Conservation (phyloP, 208 protist species). For the Leishmania amazonensis region DNA sequence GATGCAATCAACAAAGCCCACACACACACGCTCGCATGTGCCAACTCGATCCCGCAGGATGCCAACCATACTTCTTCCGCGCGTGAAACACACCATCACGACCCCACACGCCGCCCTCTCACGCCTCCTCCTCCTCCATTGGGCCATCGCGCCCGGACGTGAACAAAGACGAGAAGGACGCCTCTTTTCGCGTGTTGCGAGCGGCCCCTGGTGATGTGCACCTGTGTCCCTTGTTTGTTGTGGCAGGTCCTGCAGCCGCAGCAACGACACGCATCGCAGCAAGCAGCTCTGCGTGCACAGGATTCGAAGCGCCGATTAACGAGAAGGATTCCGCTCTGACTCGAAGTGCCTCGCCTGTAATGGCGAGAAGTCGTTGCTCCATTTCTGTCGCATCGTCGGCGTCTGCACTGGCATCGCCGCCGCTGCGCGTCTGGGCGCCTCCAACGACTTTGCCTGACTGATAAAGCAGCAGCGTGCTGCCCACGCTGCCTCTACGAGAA, state of each 20-base stretch:
- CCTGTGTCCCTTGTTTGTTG: neutral
- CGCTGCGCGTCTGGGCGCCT: neutral
- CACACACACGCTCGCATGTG: neutral
- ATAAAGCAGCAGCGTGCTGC: conserved; percentile 14
- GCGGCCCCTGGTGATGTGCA: neutral
- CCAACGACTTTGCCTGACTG: neutral
- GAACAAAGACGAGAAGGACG: neutral
- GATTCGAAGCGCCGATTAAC: conserved; percentile 6
- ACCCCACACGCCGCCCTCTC: neutral
- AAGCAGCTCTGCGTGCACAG: conserved; percentile 9
- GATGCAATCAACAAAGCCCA: neutral
- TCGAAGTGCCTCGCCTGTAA: conserved; percentile 7
- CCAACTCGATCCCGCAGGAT: neutral
- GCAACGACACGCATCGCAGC: conserved; percentile 21
- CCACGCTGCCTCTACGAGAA: neutral
- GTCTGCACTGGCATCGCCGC: neutral
- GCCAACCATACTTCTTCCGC: neutral
- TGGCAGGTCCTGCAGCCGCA: neutral
- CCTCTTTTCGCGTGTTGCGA: neutral
- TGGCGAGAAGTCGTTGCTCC: conserved; percentile 11
- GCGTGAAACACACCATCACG: neutral
- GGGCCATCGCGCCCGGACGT: neutral
- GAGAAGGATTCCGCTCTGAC: conserved; percentile 24
- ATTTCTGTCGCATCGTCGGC: neutral
- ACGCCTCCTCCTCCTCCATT: neutral